phyloP scores from a whole-genome alignment of 2,329 filamentous ascomycete genomes.

The Colletotrichum nymphaeae region DNA sequence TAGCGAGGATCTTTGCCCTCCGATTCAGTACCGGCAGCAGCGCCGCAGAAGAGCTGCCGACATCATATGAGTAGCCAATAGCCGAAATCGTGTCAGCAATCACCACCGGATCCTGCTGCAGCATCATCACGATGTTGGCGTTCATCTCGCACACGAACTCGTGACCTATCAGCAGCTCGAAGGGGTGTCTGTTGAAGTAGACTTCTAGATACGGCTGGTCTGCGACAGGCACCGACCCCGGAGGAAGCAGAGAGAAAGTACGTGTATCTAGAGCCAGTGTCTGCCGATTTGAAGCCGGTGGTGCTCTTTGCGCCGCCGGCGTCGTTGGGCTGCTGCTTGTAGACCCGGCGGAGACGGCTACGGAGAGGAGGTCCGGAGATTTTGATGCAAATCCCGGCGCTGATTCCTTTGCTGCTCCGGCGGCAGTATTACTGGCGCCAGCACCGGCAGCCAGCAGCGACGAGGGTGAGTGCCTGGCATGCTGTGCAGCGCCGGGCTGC shows the following conservation, averaged over 20 bases:
- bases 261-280: conserved; percentile 6
- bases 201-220: conserved; percentile 43
- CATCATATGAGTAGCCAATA: conserved; percentile 44
- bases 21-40: conserved; percentile 41
- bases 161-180: conserved; percentile 42
- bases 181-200: conserved; percentile 45
- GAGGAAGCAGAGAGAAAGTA: conserved; percentile 39
- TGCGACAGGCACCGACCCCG: conserved; percentile 39
- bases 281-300: background rate
- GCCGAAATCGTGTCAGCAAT: conserved; percentile 44
- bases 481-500: background rate
- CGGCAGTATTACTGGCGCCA: background rate
- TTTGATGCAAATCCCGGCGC: background rate
- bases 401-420: background rate
- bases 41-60: conserved; percentile 26
- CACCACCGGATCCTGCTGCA: conserved; percentile 42
- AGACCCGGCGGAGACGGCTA: background rate
- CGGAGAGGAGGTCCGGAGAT: background rate
- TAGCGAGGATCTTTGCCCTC: conserved; percentile 43
- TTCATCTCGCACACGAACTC: conserved; percentile 48
- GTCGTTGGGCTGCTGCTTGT: background rate
- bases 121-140: conserved; percentile 42
- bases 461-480: background rate
- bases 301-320: background rate
- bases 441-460: background rate